Conservation (phyloP, 129 eudicot genomes). For the Flaveria ramosissima region DNA sequence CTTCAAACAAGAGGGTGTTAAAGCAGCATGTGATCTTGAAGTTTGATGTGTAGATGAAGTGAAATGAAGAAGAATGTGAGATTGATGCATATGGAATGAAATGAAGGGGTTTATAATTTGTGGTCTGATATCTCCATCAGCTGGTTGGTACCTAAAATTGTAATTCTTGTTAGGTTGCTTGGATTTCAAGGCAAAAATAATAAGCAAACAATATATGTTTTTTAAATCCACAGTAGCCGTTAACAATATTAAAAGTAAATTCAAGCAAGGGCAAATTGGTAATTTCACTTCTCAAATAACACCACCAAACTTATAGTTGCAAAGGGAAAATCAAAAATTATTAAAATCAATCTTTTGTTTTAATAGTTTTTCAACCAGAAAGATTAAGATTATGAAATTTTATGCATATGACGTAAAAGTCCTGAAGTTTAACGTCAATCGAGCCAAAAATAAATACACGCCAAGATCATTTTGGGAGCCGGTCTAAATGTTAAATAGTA, state of each 20-base stretch:
- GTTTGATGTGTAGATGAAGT: not conserved
- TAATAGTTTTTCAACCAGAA: too few species aligned
- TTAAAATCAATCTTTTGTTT: not conserved
- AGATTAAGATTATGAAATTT: too few species aligned
- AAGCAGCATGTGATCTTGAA: not conserved
- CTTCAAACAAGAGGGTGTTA: conserved; percentile 12
- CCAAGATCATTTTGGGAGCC: too few species aligned
- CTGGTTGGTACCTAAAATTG: conserved; percentile 40
- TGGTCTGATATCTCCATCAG: conserved; percentile 38
- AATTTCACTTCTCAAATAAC: not conserved
- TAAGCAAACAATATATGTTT: not conserved
- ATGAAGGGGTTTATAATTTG: conserved; percentile 37
- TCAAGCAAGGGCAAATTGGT: conserved; percentile 1
- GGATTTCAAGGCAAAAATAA: conserved; percentile 32
- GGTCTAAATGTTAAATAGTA: too few species aligned
- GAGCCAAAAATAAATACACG: too few species aligned
- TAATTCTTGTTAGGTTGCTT: conserved; percentile 26
- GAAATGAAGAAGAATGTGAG: not conserved
- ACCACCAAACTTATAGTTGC: not conserved
- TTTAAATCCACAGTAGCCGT: conserved; percentile 23
- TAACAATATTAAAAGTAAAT: not conserved
- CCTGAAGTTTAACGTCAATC: too few species aligned
- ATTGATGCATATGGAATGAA: conserved; percentile 20
- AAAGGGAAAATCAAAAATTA: too few species aligned
- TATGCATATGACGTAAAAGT: too few species aligned